Evolutionary conservation across 1,284 basidiomycete species (phyloP), one percentile per base, ranked within the genome.

Genomic region (Cerrena zonata): DNA sequence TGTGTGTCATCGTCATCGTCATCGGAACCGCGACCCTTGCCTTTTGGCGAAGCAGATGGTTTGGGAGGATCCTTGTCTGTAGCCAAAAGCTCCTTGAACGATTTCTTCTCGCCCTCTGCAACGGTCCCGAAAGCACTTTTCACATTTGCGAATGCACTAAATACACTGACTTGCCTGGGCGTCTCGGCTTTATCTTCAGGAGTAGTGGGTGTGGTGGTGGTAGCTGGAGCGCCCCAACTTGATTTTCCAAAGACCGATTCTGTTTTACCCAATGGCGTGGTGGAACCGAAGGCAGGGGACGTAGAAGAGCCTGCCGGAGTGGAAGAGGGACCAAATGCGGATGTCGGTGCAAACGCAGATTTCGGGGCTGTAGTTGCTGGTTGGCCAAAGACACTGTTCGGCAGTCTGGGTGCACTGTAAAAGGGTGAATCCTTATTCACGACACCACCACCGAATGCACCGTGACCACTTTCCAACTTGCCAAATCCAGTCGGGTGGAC

Each of bases 71-170:
- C 24, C 45, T 47, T 69, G 23, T 62, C 67, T 47, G 53, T 54
- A 30, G 55, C 60, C 7, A 77, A 58, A 47, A 77, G 53, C 15
- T 76, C 75, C 12, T 63, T 60, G 48, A 77, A 76, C 5, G 72
- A 68, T 56, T 68, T 70, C 48, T 49, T 23, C 47, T 49, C 60
- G n/a, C 56, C 54, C 0, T 69, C 69, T 3, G 69, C 64, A 50
- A 71, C 67, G 10, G 74, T 64, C 7, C 68, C 62, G 56, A 84
- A 80, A 1, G 73, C 71, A 46, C 68, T 68, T 4, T 72, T 55
- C 5, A 67, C 57, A 5, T 71, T 69, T 45, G 72, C 74, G 57
- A 80, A 82, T 0, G 75, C 74, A 47, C 69, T 65, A 58, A 80
- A 80, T 1, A 66, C 78, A 47, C 72, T 68, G 19, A 54, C 59